A percentile compares a stretch with the other conserved stretches of the same genome.
Evolutionary conservation across 1,139 yeast species (phyloP).

Genomic region (Saccharomyces hybrid): DNA sequence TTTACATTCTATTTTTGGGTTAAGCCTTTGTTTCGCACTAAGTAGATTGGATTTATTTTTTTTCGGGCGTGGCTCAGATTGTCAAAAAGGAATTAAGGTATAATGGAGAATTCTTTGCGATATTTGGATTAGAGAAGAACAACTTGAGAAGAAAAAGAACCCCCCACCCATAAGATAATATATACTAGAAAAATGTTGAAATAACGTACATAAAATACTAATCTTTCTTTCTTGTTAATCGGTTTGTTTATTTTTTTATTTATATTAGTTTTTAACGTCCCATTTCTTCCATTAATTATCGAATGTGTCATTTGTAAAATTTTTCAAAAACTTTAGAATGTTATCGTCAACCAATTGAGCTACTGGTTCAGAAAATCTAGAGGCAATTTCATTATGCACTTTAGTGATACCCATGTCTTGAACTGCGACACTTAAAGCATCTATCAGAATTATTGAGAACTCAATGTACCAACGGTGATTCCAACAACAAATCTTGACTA

Average conservation of each 20-base stretch:
- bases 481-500: slow-evolving; percentile 81
- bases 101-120: not conserved
- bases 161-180: not conserved
- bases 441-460: slow-evolving; percentile 61
- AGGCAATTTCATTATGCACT: slow-evolving; percentile 67
- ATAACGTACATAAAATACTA: not conserved
- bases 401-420: slow-evolving; percentile 73
- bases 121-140: not conserved
- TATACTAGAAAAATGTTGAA: not conserved
- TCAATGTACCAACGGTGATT: slow-evolving; percentile 96
- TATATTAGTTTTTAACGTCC: not conserved
- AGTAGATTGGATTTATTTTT: not conserved
- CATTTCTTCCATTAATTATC: slow-evolving; percentile 13
- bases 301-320: slow-evolving; percentile 25
- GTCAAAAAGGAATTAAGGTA: not conserved
- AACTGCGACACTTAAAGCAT: slow-evolving; percentile 51
- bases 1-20: not conserved
- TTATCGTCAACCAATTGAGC: slow-evolving; percentile 31
- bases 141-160: not conserved
- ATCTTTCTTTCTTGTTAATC: not conserved
- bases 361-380: slow-evolving; percentile 47
- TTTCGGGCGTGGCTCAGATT: not conserved
- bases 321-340: slow-evolving; percentile 22
- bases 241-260: not conserved
- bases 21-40: not conserved